Conservation (phyloP, 2,329 filamentous ascomycete genomes). For the Pestalotiopsis sp. region DNA sequence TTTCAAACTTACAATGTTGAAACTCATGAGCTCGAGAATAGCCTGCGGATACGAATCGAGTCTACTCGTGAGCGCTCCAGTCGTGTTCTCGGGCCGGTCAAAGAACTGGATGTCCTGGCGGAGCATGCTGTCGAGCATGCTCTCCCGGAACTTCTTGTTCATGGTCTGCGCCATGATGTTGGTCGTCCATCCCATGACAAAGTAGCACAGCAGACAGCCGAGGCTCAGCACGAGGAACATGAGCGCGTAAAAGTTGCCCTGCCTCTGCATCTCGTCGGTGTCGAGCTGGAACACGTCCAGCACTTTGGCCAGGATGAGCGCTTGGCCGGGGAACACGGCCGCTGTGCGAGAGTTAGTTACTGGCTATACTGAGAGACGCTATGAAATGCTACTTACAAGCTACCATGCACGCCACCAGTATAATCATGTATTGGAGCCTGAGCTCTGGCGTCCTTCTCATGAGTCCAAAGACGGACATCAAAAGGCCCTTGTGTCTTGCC, state of each 20-base stretch:
- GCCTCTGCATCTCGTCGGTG: conserved; percentile 17
- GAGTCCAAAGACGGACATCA: conserved; percentile 3
- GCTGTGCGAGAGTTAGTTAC: conserved; percentile 18
- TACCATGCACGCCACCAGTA: conserved; percentile 6
- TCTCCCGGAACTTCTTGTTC: conserved; percentile 36
- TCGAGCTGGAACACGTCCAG: conserved; percentile 28
- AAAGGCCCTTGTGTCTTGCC: conserved; percentile 7
- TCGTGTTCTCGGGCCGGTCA: conserved; percentile 57
- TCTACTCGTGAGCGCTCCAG: conserved; percentile 57
- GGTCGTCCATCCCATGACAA: conserved; percentile 37
- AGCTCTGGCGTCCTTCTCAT: neutral
- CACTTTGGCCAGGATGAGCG: conserved; percentile 33
- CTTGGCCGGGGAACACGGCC: conserved; percentile 33
- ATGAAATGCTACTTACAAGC: neutral
- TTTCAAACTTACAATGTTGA: conserved; percentile 52
- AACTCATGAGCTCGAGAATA: conserved; percentile 60
- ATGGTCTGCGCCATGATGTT: conserved; percentile 29
- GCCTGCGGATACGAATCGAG: conserved; percentile 55
- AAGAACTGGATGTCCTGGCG: conserved; percentile 56
- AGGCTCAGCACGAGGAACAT: conserved; percentile 65
- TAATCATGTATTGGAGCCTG: neutral
- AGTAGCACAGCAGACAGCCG: conserved; percentile 53
- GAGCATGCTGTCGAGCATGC: conserved; percentile 32
- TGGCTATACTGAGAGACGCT: too few relatives aligned
- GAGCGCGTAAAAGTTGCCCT: conserved; percentile 44